Conservation (phyloP, 1,139 yeast species). For the Lodderomyces orthopsilosis region DNA sequence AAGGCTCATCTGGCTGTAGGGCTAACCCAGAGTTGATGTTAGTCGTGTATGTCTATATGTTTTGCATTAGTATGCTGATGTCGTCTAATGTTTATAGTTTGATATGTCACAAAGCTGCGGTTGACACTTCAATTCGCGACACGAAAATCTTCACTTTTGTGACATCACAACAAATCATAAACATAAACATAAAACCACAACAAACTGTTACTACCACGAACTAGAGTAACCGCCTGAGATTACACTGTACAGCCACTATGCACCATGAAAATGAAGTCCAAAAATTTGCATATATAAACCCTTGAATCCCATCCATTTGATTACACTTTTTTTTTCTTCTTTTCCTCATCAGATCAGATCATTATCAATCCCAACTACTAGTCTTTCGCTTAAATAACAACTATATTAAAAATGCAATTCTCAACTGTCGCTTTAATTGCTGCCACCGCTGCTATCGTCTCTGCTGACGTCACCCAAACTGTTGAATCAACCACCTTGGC, state of each 20-base stretch:
- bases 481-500: constrained; percentile 20
- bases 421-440: constrained; percentile 46
- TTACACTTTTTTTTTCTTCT: background rate
- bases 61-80: background rate
- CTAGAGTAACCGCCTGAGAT: background rate
- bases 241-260: background rate
- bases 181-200: background rate
- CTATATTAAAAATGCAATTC: constrained; percentile 38
- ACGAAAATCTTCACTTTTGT: background rate
- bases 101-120: background rate
- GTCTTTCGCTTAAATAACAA: constrained; percentile 25
- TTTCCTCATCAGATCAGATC: constrained; percentile 2
- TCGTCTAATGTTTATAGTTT: background rate
- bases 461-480: constrained; percentile 30
- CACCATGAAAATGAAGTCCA: no score
- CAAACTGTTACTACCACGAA: background rate
- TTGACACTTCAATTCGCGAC: background rate
- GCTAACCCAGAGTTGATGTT: no score
- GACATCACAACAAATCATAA: background rate
- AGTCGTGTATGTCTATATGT: no score
- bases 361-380: constrained; percentile 21
- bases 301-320: background rate
- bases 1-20: no score
- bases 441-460: constrained; percentile 28
- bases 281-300: background rate